phyloP scores from a whole-genome alignment of 768 basidiomycete species.

The Galerina marginata region DNA sequence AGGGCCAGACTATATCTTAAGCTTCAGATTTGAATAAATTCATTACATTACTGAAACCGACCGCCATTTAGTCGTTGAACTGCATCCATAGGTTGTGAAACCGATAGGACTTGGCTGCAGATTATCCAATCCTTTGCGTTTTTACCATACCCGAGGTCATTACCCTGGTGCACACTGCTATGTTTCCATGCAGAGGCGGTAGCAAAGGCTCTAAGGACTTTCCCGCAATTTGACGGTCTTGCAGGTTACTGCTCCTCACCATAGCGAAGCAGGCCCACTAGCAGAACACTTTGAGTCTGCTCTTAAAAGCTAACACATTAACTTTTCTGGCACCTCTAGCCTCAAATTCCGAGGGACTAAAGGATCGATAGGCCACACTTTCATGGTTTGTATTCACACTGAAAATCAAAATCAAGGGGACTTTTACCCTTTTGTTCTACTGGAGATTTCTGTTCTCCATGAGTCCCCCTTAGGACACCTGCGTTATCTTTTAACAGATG shows the following conservation, averaged over 20 bases:
- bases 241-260: constrained; percentile 10
- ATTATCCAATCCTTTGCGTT: constrained; percentile 16
- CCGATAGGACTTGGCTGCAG: constrained; percentile 15
- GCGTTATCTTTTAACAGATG: constrained; percentile 83
- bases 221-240: constrained; percentile 13
- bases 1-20: too few species aligned
- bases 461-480: constrained; percentile 83
- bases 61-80: constrained; percentile 17
- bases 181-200: constrained; percentile 18
- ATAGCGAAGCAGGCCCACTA: constrained; percentile 9
- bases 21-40: too few species aligned
- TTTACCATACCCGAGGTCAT: constrained; percentile 18
- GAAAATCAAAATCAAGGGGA: constrained; percentile 84
- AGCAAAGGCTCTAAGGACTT: constrained; percentile 19
- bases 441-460: constrained; percentile 81
- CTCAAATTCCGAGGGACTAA: constrained; percentile 80
- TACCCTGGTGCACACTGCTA: constrained; percentile 16
- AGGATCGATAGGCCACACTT: constrained; percentile 86
- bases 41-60: constrained; percentile 6
- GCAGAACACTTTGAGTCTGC: constrained; percentile 48
- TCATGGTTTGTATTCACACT: constrained; percentile 83
- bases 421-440: constrained; percentile 84
- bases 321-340: constrained; percentile 84
- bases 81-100: constrained; percentile 8
- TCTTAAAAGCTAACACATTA: constrained; percentile 50